A percentile compares a stretch with the other conserved stretches of the same genome.
These are phyloP conservation scores for Papiliotrema nemorosa DNA, from an alignment of 1,284 basidiomycete species.

Conservation along the genomic window DNA sequence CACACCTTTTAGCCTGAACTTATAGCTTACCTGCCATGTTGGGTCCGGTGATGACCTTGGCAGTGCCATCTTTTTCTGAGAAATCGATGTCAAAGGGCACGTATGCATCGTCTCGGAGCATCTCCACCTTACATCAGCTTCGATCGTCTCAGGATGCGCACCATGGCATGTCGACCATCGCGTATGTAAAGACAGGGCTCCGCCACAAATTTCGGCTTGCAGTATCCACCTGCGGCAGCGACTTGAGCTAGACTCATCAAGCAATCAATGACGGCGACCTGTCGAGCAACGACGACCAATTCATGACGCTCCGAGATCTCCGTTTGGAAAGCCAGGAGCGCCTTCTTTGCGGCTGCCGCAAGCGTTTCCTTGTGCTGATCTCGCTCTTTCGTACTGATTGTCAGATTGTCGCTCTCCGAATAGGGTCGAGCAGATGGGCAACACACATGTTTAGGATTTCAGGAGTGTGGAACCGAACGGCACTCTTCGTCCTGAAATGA, in stretches of 20 bases:
- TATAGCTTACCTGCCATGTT: slow-evolving; percentile 53
- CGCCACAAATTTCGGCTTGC: slow-evolving; percentile 73
- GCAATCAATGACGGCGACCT: slow-evolving; percentile 63
- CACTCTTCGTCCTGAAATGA: slow-evolving; percentile 63
- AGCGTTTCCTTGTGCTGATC: slow-evolving; percentile 75
- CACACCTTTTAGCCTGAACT: too few species aligned
- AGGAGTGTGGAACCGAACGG: slow-evolving; percentile 79
- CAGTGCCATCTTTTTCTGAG: slow-evolving; percentile 53
- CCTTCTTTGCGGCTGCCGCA: slow-evolving; percentile 60
- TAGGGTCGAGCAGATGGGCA: background rate
- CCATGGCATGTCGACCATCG: slow-evolving; percentile 65
- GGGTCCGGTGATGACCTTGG: slow-evolving; percentile 66
- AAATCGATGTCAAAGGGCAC: slow-evolving; percentile 58
- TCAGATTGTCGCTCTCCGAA: slow-evolving; percentile 1
- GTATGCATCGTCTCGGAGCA: slow-evolving; percentile 68
- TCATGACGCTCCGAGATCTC: slow-evolving; percentile 70
- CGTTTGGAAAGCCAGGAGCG: slow-evolving; percentile 64
- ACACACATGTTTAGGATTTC: slow-evolving; percentile 58
- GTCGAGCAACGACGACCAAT: slow-evolving; percentile 66
- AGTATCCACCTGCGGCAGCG: slow-evolving; percentile 40
- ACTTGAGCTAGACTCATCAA: slow-evolving; percentile 44
- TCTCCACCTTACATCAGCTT: slow-evolving; percentile 66
- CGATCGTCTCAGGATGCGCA: slow-evolving; percentile 62
- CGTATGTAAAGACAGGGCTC: slow-evolving; percentile 51
- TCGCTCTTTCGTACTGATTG: slow-evolving; percentile 59